Evolutionary conservation across 805 yeast species (phyloP), one percentile per base, ranked within the genome.

Genomic region (Monosporozyma aerobia): DNA sequence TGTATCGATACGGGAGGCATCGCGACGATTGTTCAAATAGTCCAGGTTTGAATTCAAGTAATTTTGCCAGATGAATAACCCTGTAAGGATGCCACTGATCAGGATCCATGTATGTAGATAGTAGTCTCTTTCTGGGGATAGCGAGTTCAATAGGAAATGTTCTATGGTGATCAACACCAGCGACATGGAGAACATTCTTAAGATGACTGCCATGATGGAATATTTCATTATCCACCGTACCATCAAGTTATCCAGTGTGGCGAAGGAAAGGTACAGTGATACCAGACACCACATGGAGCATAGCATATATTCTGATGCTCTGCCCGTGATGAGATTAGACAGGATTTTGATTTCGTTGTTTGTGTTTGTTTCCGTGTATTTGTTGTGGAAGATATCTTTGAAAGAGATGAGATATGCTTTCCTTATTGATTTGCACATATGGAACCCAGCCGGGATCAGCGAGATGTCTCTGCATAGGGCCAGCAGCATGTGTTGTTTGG

Each of bases 231-330:
- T 87, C 95, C 98, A 92, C 45, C 98, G 76, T 30, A 89, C 85
- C 84, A 90, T 88, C 47, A 92, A 73, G 0, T 96, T 94, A 63
- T 90, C 97, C 35, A 92, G 72, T 3, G 88, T 87, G 1, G 90
- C 82, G 68, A 83, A 89, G 8, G 95, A 82, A 55, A 92, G 73
- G 62, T 88, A 89, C 2, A 89, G 89, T 1, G 95, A 81, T 9
- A 92, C 98, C 4, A 86, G 63, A 65, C 97, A 88, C 98, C 98
- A 92, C n/a, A 92, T 67, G 0, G 90, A 90, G 3, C 95, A 85
- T 54, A 90, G 71, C 54, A 89, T 75, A 59, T 84, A 85, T 63
- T 90, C 97, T 0, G 90, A 81, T 0, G 88, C 78, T 41, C 90
- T 72, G 0, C 87, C 90, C 1, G 85, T 80, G 23, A 81, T 52